A percentile compares a stretch with the other conserved stretches of the same genome.
phyloP scores from a whole-genome alignment of 2,329 filamentous ascomycete species.

The Trichophaea hybrida region DNA sequence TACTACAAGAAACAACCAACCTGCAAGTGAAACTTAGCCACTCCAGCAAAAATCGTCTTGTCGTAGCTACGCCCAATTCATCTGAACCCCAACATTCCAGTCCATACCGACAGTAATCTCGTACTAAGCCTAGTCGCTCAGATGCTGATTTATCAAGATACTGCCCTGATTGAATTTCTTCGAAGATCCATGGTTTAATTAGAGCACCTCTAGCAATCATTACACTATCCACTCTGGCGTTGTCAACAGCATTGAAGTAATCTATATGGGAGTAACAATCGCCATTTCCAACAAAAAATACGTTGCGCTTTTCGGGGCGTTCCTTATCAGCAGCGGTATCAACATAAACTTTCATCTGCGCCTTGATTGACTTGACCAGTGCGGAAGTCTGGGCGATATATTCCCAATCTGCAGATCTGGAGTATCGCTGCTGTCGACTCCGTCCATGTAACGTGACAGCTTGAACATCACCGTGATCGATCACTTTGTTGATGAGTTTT shows the following conservation, averaged over 20 bases:
- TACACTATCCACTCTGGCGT: constrained; percentile 74
- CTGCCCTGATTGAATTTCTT: constrained; percentile 82
- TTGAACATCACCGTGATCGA: constrained; percentile 74
- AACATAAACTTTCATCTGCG: constrained; percentile 47
- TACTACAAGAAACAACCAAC: not conserved
- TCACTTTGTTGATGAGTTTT: constrained; percentile 67
- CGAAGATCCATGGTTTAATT: constrained; percentile 97
- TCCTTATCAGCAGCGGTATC: constrained; percentile 65
- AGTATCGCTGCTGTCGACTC: constrained; percentile 88
- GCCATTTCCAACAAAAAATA: constrained; percentile 86
- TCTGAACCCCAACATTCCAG: constrained; percentile 92
- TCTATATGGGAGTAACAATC: constrained; percentile 90
- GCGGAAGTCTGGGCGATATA: constrained; percentile 86
- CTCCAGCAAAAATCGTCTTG: constrained; percentile 81
- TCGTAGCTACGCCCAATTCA: constrained; percentile 82
- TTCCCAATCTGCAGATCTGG: constrained; percentile 77
- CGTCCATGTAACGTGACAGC: constrained; percentile 93
- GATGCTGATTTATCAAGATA: constrained; percentile 89
- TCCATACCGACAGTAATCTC: constrained; percentile 80
- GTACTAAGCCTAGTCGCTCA: constrained; percentile 71
- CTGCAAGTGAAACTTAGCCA: constrained; percentile 89
- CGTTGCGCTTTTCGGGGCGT: constrained; percentile 13
- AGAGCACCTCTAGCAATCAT: constrained; percentile 95
- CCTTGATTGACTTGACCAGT: constrained; percentile 66
- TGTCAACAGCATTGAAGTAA: constrained; percentile 62